Evolutionary conservation across 106 monocot species (phyloP), one percentile per base, ranked within the genome.

Genomic region (Dendrobium nobile): DNA sequence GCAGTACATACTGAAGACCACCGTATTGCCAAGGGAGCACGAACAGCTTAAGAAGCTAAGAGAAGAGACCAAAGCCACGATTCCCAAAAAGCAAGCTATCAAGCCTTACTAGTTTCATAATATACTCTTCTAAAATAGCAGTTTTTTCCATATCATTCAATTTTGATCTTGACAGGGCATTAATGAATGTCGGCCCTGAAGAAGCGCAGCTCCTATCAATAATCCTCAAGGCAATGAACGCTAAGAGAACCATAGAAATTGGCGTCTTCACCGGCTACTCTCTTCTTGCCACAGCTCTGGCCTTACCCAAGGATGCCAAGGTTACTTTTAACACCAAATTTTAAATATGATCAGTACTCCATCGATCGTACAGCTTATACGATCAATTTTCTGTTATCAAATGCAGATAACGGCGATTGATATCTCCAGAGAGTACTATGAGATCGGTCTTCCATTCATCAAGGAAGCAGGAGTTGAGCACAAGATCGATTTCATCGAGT

Each of bases 231-330:
- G 11, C 64, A 0, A 75, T 85, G 80, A 85, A 81, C 75, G 85
- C 85, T 1, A 85, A 85, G 83, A 83, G 79, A 72, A 85, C 88
- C 26, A 78, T 88, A 20, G 88, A 88, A 68, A 65, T 88, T 7
- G 88, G 88, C 13, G 88, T 86, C 4, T 88, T 86, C 81, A 89
- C 88, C 4, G 88, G 88, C 37, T 89, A 89, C 68, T 89, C 88
- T 7, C 88, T 89, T 72, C 84, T 86, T 18, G 27, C 86, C 0
- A 84, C 89, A 2, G 86, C 86, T 61, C 78, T 89, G 18, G 89
- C 89, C 26, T 77, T 89, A 59, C 89, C 89, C 2, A 33, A 82
- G 31, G 84, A 89, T 77, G 89, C 81, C 54, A 86, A 86, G 86
- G 89, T 86, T 17, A 44, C 18, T 40, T 43, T 45, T 18, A 7